These are phyloP conservation scores for Triticum urartu DNA, from an alignment of 176 grass and related monocot species.

Conservation along the genomic window DNA sequence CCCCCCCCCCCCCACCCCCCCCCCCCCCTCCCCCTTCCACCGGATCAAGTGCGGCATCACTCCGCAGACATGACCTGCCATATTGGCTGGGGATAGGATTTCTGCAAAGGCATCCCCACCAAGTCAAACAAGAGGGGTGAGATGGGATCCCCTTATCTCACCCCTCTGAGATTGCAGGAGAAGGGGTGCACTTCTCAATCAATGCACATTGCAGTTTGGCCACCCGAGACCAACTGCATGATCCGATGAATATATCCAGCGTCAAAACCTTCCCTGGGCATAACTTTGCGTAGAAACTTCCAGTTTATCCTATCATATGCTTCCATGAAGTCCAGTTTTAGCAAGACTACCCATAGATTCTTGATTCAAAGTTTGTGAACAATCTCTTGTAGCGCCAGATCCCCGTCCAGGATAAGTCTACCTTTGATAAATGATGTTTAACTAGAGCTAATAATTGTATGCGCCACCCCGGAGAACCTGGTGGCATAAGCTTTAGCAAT, in stretches of 20 bases:
- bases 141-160: too few species aligned
- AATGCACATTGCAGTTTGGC: not conserved
- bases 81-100: too few species aligned
- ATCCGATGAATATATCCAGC: not conserved
- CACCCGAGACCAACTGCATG: not conserved
- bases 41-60: too few species aligned
- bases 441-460: not conserved
- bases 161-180: too few species aligned
- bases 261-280: not conserved
- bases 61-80: too few species aligned
- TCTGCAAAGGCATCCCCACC: too few species aligned
- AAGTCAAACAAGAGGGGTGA: too few species aligned
- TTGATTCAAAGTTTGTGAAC: not conserved
- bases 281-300: not conserved
- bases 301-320: not conserved
- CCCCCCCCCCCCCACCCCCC: too few species aligned
- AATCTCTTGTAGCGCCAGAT: not conserved
- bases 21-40: too few species aligned
- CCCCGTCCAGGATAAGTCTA: not conserved
- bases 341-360: not conserved
- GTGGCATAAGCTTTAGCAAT: not conserved
- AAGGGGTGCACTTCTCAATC: too few species aligned
- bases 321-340: not conserved
- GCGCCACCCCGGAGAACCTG: not conserved
- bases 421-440: not conserved